A percentile compares a stretch with the other conserved stretches of the same genome.
Conservation (phyloP, 805 yeast genomes). For the Zygotorulaspora chibaensis region DNA sequence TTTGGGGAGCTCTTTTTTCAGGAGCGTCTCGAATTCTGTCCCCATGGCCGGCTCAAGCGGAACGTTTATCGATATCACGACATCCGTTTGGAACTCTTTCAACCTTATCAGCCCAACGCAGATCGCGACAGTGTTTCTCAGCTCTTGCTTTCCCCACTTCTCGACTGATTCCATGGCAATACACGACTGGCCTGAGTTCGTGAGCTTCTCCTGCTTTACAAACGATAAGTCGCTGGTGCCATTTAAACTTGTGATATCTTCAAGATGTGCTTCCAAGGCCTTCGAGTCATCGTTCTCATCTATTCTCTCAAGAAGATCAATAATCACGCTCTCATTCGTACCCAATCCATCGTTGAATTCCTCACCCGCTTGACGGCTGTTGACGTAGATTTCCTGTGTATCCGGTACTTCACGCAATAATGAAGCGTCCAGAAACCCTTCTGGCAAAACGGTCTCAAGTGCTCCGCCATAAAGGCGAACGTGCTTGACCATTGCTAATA, state of each 20-base stretch:
- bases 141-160: constrained; percentile 47
- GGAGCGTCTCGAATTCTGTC: not conserved
- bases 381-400: constrained; percentile 85
- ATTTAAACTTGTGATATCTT: constrained; percentile 49
- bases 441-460: constrained; percentile 54
- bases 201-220: constrained; percentile 14
- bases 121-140: constrained; percentile 41
- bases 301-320: constrained; percentile 58
- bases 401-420: constrained; percentile 81
- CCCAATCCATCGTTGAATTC: constrained; percentile 36
- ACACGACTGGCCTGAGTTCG: constrained; percentile 24
- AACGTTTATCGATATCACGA: constrained; percentile 55
- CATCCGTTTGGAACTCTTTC: constrained; percentile 51
- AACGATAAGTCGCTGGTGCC: constrained; percentile 33
- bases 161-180: constrained; percentile 42
- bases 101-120: constrained; percentile 57
- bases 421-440: constrained; percentile 69
- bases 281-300: constrained; percentile 35
- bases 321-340: constrained; percentile 52
- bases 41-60: constrained; percentile 33
- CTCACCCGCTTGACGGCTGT: constrained; percentile 33
- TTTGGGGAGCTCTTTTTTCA: constrained; percentile 10
- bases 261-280: constrained; percentile 51
- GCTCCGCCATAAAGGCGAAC: constrained; percentile 78
- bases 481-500: constrained; percentile 5